Conservation (phyloP, 371 early-diverging fungal genomes). For the Lichtheimia hyalospora region DNA sequence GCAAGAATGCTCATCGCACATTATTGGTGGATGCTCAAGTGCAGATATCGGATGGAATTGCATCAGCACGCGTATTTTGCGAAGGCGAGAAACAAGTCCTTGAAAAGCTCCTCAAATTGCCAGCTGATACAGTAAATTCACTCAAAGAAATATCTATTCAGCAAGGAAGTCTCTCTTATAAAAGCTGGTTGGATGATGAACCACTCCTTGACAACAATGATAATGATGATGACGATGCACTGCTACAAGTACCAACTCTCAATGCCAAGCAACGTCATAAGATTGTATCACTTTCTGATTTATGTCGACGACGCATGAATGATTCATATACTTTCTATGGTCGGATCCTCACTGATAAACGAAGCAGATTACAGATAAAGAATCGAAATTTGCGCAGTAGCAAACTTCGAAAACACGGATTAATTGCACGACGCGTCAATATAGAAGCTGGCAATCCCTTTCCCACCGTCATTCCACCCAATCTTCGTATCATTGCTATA, state of each 20-base stretch:
- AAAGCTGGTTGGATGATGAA: constrained; percentile 3
- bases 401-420: background rate
- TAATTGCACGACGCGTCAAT: too few species aligned
- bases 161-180: constrained; percentile 17
- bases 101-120: constrained; percentile 16
- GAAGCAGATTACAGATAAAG: background rate
- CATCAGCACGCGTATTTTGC: constrained; percentile 14
- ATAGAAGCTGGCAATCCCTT: too few species aligned
- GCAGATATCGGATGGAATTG: constrained; percentile 25
- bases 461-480: background rate
- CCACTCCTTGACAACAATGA: constrained; percentile 1
- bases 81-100: constrained; percentile 34
- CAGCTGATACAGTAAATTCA: constrained; percentile 1
- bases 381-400: background rate
- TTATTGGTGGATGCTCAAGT: constrained; percentile 24
- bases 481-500: background rate
- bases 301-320: background rate
- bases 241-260: background rate
- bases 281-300: too few species aligned
- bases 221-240: background rate
- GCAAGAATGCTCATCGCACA: constrained; percentile 12
- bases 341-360: background rate
- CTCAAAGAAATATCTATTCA: constrained; percentile 16
- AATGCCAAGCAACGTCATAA: too few species aligned
- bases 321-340: background rate